phyloP scores from a whole-genome alignment of 768 basidiomycete species.

The Leccinum ochraceum region DNA sequence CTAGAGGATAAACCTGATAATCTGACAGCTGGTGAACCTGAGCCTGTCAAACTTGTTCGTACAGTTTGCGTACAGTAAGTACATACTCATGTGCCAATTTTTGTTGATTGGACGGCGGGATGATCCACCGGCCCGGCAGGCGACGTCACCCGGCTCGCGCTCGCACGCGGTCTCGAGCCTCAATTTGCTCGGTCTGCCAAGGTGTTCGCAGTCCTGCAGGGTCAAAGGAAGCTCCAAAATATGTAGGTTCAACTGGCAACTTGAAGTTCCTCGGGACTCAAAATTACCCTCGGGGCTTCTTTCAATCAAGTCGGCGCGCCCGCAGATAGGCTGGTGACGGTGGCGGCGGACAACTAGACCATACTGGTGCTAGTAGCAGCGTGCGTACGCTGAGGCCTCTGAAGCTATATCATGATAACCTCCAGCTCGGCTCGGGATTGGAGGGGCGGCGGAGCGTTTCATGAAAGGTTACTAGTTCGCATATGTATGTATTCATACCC shows the following conservation, averaged over 20 bases:
- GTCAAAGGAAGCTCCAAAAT: not conserved
- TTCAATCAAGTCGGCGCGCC: not conserved
- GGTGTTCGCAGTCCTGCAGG: too few species aligned
- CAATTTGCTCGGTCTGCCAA: too few species aligned
- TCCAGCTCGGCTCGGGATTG: not conserved
- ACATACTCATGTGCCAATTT: not conserved
- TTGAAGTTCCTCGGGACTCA: not conserved
- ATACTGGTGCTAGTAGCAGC: not conserved
- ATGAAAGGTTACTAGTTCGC: not conserved
- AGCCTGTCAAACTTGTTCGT: not conserved
- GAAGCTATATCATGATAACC: too few species aligned
- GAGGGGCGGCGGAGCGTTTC: too few species aligned
- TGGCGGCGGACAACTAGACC: not conserved
- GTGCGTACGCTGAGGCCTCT: too few species aligned
- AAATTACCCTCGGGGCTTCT: not conserved
- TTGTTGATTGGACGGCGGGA: too few species aligned
- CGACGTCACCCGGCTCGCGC: not conserved
- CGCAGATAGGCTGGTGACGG: too few species aligned
- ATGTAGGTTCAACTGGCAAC: not conserved
- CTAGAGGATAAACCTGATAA: too few species aligned
- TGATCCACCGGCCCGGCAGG: not conserved
- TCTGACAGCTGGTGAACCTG: not conserved
- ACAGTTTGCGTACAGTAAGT: not conserved
- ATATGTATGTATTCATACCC: not conserved
- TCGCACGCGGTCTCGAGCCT: not conserved